Conservation (phyloP, 139 green algal genomes). For the Pleodorina starrii region DNA sequence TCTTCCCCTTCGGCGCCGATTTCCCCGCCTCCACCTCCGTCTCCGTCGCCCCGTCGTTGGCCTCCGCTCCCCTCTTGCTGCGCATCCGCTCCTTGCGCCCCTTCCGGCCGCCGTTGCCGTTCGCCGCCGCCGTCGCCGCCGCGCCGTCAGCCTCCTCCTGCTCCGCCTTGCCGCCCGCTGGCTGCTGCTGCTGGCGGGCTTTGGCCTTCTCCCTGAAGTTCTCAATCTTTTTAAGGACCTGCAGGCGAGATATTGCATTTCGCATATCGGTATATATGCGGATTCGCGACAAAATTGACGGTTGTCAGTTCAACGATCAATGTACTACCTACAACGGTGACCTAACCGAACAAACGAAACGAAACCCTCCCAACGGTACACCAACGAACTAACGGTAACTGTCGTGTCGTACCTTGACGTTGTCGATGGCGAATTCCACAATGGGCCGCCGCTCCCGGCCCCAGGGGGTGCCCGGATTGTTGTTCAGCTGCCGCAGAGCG, state of each 20-base stretch:
- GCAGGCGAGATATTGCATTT: no score
- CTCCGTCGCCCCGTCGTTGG: background rate
- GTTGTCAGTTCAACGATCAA: no score
- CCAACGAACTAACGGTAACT: no score
- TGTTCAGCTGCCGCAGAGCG: constrained; percentile 95
- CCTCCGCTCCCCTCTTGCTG: background rate
- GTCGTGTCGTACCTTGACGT: constrained; percentile 76
- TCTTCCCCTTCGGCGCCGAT: background rate
- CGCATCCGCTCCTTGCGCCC: background rate
- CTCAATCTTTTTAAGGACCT: constrained; percentile 70
- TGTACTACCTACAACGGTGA: no score
- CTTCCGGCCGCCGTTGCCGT: background rate
- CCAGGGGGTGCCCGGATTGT: constrained; percentile 88
- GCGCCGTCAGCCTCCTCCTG: background rate
- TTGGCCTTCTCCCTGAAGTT: constrained; percentile 29
- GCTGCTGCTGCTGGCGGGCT: constrained; percentile 8
- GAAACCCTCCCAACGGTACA: no score
- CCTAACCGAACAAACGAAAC: no score
- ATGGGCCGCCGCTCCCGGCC: constrained; percentile 80
- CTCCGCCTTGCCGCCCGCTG: constrained; percentile 2
- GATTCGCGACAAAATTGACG: no score
- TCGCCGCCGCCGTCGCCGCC: background rate
- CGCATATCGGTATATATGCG: no score
- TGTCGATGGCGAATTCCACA: constrained; percentile 94
- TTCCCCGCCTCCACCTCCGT: background rate